phyloP scores from a whole-genome alignment of 23 red algal species.

The Gracilaria caudata region DNA sequence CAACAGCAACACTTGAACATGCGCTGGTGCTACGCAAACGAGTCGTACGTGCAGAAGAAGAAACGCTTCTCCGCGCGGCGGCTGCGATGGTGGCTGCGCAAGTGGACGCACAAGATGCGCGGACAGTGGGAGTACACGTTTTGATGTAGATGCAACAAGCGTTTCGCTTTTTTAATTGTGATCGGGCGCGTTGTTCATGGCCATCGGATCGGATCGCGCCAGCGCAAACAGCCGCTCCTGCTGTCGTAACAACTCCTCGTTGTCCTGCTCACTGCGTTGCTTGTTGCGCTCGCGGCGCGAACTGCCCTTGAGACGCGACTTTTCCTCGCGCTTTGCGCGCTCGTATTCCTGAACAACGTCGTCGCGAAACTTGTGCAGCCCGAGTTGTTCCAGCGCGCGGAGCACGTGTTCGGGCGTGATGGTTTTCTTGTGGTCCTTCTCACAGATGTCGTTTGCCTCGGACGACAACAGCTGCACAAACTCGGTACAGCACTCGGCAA shows the following conservation, averaged over 20 bases:
- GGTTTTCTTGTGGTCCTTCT: conserved; percentile 86
- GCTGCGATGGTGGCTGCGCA: conserved; percentile 23
- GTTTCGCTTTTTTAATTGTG: neutral
- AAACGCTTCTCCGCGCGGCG: conserved; percentile 4
- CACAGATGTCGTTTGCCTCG: conserved; percentile 92
- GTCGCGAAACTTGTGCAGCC: conserved; percentile 63
- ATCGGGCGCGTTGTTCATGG: conserved; percentile 38
- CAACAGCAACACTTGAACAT: conserved; percentile 6
- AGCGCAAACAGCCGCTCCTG: conserved; percentile 65
- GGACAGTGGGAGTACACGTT: conserved; percentile 42
- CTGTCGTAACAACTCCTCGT: conserved; percentile 43
- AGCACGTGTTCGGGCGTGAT: conserved; percentile 94
- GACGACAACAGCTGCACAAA: conserved; percentile 93
- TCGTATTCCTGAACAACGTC: conserved; percentile 68
- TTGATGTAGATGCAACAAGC: neutral
- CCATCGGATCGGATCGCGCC: conserved; percentile 66
- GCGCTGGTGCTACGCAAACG: neutral
- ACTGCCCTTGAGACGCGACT: conserved; percentile 4
- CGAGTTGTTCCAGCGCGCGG: conserved; percentile 78
- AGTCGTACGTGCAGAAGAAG: conserved; percentile 11
- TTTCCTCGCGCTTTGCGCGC: conserved; percentile 60
- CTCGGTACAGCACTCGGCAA: conserved; percentile 85
- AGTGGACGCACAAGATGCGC: conserved; percentile 33
- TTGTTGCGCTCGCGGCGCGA: conserved; percentile 43
- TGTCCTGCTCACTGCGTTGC: conserved; percentile 8